Percentiles rank a stretch among this genome's conserved stretches.
phyloP scores from a whole-genome alignment of 345 rosid genomes.

The Salix exigua region DNA sequence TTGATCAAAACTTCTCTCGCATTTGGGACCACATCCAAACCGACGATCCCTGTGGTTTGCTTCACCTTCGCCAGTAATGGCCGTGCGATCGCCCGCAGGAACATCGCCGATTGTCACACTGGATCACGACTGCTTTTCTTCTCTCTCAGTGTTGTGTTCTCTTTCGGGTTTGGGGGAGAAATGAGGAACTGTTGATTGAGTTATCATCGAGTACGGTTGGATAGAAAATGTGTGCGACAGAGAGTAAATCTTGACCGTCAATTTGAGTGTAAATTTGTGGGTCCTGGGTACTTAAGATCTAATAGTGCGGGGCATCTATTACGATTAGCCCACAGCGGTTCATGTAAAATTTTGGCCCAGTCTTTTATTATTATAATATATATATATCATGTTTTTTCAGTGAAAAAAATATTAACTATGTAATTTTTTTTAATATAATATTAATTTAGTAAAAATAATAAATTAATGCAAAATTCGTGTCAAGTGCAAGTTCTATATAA shows the following conservation, averaged over 20 bases:
- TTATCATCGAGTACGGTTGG: not conserved
- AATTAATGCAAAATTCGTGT: too few relatives aligned
- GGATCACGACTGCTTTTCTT: not conserved
- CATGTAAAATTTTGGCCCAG: too few relatives aligned
- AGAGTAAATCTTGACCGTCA: not conserved
- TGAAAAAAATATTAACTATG: too few relatives aligned
- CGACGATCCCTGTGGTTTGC: conserved; percentile 92
- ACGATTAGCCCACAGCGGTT: too few relatives aligned
- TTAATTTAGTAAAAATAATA: too few relatives aligned
- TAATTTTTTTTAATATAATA: too few relatives aligned
- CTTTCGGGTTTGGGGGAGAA: not conserved
- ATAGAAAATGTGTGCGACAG: not conserved
- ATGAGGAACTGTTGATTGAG: not conserved
- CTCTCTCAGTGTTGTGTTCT: not conserved
- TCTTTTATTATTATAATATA: too few relatives aligned
- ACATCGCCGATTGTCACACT: conserved; percentile 36
- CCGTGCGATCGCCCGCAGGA: conserved; percentile 74
- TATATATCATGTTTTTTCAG: too few relatives aligned
- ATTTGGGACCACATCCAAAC: conserved; percentile 91
- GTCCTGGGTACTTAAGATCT: not conserved
- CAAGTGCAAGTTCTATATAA: too few relatives aligned
- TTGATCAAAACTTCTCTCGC: conserved; percentile 74
- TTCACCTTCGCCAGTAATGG: conserved; percentile 87
- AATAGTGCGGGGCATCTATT: not conserved
- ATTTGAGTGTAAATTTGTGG: not conserved